Base-by-base conservation (phyloP, 768 basidiomycete genomes). In the Mrakia hoshinonis region DNA sequence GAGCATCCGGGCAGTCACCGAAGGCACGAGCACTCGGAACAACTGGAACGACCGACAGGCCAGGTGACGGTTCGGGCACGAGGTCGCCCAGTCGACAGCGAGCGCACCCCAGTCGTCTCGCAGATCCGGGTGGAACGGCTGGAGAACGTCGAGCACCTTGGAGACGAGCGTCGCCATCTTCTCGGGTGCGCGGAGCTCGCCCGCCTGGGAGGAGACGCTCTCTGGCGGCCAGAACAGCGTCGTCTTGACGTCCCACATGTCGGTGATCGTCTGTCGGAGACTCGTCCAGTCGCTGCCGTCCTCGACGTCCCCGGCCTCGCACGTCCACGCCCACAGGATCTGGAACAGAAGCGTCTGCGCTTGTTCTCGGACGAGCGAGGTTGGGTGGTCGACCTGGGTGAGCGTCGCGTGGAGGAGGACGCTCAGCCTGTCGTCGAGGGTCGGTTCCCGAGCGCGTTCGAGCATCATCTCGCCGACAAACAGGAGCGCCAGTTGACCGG, bases 41-140 rank as follows among this genome's bases (percentile, higher is more conserved):
- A 92, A 82, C 78, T 96, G 93, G 72, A 96, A 82, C 12, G 92
- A 94, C 39, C 92, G 85, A 80, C 90, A 91, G 3, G 94, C 92
- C 24, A 87, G 86, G 48, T 87, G 86, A 60, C 91, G 86, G 73
- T 92, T 91, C 20, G 90, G 89, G 76, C 92, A 95, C 1, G 87
- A 83, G 15, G 91, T 92, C 4, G 91, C 89, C 87, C 94, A 96
- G 36, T 83, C 81, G 70, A 96, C 80, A 12, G 90, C 89, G 38
- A 92, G 74, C 3, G 87, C 87, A 7, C 90, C 91, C 87, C 94
- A 92, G 55, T 85, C 82, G 67, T 88, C 85, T 47, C 85, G 82
- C 38, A 95, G 80, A n/a, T 83, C 82, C 11, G 89, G 86, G 63
- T 86, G 85, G 20, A 90, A 81, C 24, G 89, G 89, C 60, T 85